Conservation (phyloP, 148 eudicot genomes). For the Talinum fruticosum region DNA sequence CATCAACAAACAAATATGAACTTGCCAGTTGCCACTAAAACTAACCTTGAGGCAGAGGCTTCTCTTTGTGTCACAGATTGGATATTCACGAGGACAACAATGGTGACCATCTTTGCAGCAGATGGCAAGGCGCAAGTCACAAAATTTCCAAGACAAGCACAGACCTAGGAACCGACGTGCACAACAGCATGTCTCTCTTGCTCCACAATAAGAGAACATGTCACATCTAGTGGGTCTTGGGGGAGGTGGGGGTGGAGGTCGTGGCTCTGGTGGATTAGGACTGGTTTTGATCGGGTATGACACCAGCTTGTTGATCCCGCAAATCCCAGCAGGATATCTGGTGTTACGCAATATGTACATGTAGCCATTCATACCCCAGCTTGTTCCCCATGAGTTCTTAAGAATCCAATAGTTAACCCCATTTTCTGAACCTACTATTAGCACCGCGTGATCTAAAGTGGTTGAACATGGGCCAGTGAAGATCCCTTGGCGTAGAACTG, state of each 20-base stretch:
- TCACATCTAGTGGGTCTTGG: constrained; percentile 69
- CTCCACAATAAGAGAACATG: constrained; percentile 53
- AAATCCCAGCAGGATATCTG: constrained; percentile 56
- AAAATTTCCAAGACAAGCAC: constrained; percentile 79
- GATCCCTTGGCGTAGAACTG: constrained; percentile 89
- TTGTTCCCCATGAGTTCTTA: constrained; percentile 89
- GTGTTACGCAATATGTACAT: constrained; percentile 65
- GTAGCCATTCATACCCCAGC: constrained; percentile 85
- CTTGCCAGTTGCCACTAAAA: background rate
- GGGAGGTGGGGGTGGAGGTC: constrained; percentile 29
- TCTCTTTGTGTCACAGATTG: constrained; percentile 59
- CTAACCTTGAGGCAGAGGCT: constrained; percentile 79
- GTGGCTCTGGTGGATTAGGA: constrained; percentile 81
- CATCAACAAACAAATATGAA: background rate
- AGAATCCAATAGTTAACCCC: constrained; percentile 90
- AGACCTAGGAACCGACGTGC: constrained; percentile 51
- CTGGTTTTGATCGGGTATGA: constrained; percentile 78
- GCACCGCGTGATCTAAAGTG: constrained; percentile 78
- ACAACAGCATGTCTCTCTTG: constrained; percentile 88
- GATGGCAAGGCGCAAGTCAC: constrained; percentile 64
- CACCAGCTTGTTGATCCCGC: constrained; percentile 83
- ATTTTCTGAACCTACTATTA: constrained; percentile 85
- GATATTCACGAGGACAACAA: constrained; percentile 89
- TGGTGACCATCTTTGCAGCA: constrained; percentile 71
- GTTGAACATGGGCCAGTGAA: constrained; percentile 91